A percentile compares a stretch with the other conserved stretches of the same genome.
phyloP scores from a whole-genome alignment of 345 rosid species.

The Garcia nutans region DNA sequence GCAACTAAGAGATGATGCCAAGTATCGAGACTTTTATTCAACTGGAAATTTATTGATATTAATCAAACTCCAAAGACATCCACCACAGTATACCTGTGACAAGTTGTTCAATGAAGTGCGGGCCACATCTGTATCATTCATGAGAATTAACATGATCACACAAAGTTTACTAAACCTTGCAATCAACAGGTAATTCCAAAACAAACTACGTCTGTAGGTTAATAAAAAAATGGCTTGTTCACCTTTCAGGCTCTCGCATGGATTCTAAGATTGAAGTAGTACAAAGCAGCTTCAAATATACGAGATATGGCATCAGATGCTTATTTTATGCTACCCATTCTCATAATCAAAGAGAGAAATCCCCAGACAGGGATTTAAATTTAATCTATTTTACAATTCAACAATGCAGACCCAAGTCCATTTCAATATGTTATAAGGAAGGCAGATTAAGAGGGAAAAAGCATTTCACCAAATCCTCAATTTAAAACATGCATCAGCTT shows the following conservation, averaged over 20 bases:
- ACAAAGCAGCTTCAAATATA: neutral
- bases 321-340: no score
- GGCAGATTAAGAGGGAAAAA: neutral
- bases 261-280: neutral
- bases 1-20: slow-evolving; percentile 7
- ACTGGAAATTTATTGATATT: neutral
- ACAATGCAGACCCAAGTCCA: neutral
- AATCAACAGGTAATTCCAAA: no score
- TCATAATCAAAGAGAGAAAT: neutral
- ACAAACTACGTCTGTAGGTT: neutral
- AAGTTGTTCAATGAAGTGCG: neutral
- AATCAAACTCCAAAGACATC: neutral
- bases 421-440: neutral
- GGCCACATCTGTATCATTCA: neutral
- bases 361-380: neutral
- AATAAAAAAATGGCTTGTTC: neutral
- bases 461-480: neutral
- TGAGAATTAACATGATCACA: neutral
- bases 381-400: neutral
- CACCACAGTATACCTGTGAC: neutral
- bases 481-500: neutral
- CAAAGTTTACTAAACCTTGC: neutral
- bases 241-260: neutral
- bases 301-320: neutral
- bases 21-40: neutral